Evolutionary conservation across 208 protist species (phyloP).

Genomic region (Trypanosoma cruzi): DNA sequence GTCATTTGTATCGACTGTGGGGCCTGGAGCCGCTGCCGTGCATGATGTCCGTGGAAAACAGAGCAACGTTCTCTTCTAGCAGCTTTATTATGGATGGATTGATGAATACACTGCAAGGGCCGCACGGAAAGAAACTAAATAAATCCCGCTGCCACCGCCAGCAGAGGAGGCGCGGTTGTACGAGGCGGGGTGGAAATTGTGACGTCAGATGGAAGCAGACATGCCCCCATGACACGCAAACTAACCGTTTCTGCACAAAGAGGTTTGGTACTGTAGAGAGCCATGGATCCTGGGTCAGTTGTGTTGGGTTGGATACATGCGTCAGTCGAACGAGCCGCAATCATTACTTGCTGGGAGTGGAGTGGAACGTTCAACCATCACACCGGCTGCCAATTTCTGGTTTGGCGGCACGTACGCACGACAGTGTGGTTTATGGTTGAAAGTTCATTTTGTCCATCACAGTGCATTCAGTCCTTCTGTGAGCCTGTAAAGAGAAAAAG

Average conservation of each 20-base stretch:
- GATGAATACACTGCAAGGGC: conserved; percentile 50
- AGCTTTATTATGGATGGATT: conserved; percentile 60
- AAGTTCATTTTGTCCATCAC: conserved; percentile 30
- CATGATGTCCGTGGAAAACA: conserved; percentile 32
- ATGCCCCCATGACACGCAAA: conserved; percentile 29
- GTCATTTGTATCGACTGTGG: conserved; percentile 32
- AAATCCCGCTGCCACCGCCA: conserved; percentile 36
- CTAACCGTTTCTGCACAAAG: conserved; percentile 33
- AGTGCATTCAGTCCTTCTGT: conserved; percentile 24
- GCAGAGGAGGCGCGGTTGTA: conserved; percentile 28
- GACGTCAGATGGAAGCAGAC: conserved; percentile 34
- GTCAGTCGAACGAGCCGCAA: conserved; percentile 40
- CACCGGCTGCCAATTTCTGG: conserved; percentile 21
- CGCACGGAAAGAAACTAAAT: conserved; percentile 33
- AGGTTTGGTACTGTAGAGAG: conserved; percentile 38
- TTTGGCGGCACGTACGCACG: conserved; percentile 21
- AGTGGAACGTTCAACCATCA: conserved; percentile 41
- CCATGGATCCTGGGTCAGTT: conserved; percentile 37
- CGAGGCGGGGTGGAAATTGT: conserved; percentile 37
- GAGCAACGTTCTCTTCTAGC: conserved; percentile 43
- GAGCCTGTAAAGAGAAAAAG: conserved; percentile 38
- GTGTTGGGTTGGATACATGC: conserved; percentile 52
- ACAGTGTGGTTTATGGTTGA: conserved; percentile 53
- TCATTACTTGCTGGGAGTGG: conserved; percentile 41
- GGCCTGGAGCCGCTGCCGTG: conserved; percentile 34